phyloP scores from a whole-genome alignment of 148 eudicot genomes.

The Persicaria tinctoria region DNA sequence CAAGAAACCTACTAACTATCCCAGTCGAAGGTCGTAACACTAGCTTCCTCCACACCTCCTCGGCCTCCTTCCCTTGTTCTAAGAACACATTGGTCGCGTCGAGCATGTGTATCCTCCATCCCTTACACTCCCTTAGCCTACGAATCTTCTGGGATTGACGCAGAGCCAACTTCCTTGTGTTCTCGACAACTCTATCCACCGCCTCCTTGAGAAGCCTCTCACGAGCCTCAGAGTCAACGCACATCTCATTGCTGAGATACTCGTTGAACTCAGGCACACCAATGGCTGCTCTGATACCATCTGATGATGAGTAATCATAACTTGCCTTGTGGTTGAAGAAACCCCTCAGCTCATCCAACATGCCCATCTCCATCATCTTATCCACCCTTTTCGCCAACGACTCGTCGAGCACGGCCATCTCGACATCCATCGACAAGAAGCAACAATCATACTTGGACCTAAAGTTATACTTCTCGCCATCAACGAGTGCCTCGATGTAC shows the following conservation, averaged over 20 bases:
- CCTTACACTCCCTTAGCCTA: background rate
- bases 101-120: background rate
- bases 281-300: background rate
- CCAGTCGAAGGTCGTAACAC: background rate
- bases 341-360: slow-evolving; percentile 25
- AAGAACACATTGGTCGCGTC: slow-evolving; percentile 1
- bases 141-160: slow-evolving; percentile 1
- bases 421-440: slow-evolving; percentile 24
- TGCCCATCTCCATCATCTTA: slow-evolving; percentile 20
- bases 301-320: background rate
- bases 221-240: background rate
- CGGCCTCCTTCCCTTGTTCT: background rate
- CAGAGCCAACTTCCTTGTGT: background rate
- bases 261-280: slow-evolving; percentile 2
- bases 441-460: slow-evolving; percentile 14
- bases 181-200: background rate
- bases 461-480: slow-evolving; percentile 10
- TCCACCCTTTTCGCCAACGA: slow-evolving; percentile 23
- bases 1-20: slow-evolving; percentile 1
- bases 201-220: background rate
- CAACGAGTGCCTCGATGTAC: slow-evolving; percentile 20
- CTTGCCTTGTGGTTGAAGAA: slow-evolving; percentile 16
- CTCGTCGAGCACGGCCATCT: slow-evolving; percentile 10
- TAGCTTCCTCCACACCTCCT: background rate
- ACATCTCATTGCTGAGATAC: background rate